Evolutionary conservation across 192 early-diverging fungal species (phyloP), one percentile per base, ranked within the genome.

Genomic region (Backusella tarrabulga): DNA sequence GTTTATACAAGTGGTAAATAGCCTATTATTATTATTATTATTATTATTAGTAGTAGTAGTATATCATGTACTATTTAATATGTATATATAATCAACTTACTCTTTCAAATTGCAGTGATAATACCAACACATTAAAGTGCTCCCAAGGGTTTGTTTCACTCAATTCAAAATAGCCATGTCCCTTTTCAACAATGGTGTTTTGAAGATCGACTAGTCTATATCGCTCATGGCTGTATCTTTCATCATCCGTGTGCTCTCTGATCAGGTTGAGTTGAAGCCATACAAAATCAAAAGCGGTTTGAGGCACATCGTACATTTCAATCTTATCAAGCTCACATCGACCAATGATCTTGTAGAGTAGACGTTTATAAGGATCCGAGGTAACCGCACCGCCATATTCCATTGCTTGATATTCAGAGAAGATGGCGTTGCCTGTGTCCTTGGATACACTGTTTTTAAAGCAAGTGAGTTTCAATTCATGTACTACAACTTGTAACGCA

Each of bases 341-440:
- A 4, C 97, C 97, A 40, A 99, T 81, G 23, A 96, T 91, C 80
- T 95, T 96, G 82, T 93, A 96, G 29, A 99, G 76, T 17, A 95
- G 92, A 1, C 91, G 83, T 83, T 98, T 97, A 89, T 95, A 99
- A 12, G 93, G 93, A 74, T 99, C 97, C 7, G 89, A 88, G n/a
- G 76, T 67, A 35, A 84, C 83, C 11, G 75, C 77, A 40, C 76
- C 78, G 66, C 87, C 81, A n/a, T 84, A 76, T 36, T 80, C 74
- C 67, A 86, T 74, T 70, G 84, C 82, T 34, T 80, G 67, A 44
- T 87, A 89, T 75, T 95, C 91, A 3, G 83, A 83, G n/a, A 89
- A 56, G 9, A 97, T 75, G 21, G 85, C 78, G 21, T 90, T 85
- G 63, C 89, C 87, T 79, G 80, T 75, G 3, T 78, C 67, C 21